Base-by-base conservation (phyloP, 805 yeast species). In the Barnettozyma californica region DNA sequence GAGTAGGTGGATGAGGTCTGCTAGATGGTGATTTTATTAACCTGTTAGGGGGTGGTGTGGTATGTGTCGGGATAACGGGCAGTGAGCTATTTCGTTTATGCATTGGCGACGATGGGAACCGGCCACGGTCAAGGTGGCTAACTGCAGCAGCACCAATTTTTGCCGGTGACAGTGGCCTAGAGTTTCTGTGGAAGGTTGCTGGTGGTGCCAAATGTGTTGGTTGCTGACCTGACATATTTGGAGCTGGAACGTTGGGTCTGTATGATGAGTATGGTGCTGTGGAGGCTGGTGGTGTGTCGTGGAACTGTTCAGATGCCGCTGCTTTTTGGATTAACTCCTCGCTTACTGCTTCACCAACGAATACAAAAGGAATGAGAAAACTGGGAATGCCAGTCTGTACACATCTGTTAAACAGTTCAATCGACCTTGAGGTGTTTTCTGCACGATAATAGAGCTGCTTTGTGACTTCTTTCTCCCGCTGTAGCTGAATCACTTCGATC, bases 361-460 rank as follows among this genome's bases (percentile, higher is more conserved):
- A 82, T 57, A 88, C 63, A 16, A 70, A 55, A 0, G 94, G 85
- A 13, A 90, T 80, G 52, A 83, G 62, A 43, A 75, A 65, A 1
- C 81, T 70, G 0, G 96, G 94, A 2, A 90, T 68, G 16, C 83
- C 82, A 13, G 82, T 76, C 21, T 68, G 68, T 5, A 77, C 58
- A 0, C 95, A 91, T 13, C 71, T 68, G 50, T 78, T 78, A 44
- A 91, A 58, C 18, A 90, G 70, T 45, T 83, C 83, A 29, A 84
- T 66, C 20, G 85, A 76, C 48, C 77, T 75, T 38, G 76, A 75
- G 23, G 84, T 71, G 37, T 75, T 68, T 60, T 90, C 96, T 19
- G 83, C 68, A 46, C 75, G 76, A 62, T 85, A 84, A 56, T 73
- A 83, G 55, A 85, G 94, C 63, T 90, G 96, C 54, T 84, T 84